Base-by-base conservation (phyloP, 2,329 filamentous ascomycete genomes). In the Oidium heveae region DNA sequence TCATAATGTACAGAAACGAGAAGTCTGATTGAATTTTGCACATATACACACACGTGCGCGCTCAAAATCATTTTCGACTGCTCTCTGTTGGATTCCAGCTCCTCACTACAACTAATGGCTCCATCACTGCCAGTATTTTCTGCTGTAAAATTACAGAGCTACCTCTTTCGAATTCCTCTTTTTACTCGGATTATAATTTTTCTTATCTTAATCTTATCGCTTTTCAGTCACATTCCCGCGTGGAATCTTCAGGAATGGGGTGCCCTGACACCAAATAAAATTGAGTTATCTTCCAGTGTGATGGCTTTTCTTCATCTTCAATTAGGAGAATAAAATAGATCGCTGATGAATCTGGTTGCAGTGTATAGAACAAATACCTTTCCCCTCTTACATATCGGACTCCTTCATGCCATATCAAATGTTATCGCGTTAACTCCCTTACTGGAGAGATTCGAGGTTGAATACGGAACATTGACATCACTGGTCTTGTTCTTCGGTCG, bases 341-440 rank as follows among this genome's bases (percentile, higher is more conserved):
- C 57, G 54, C 56, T 52, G 34, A n/a, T 41, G 37, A 37, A 24
- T 51, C 24, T 44, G 47, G 54, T 54, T 60, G 15, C 33, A 94
- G 88, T 94, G 71, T 89, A 95, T 68, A 81, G 91, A 57, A 74
- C 94, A 37, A 95, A 94, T 65, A 93, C 89, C 0, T 98, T 86
- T 64, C 86, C 88, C 0, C 72, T 98, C 55, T 79, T 95, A 57
- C 91, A 98, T 66, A 68, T 79, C 47, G 83, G 82, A 62, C 74
- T 93, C 65, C 71, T 94, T 61, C 91, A 96, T 68, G 74, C 82
- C 57, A 63, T 88, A 54, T 70, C 93, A 64, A 94, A 96, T 68
- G 66, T 86, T 24, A 54, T 93, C 58, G 84, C 86, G 22, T 67
- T 96, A 58, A 80, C 82, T 41, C 91, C 91, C n/a, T 72, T 98